Evolutionary conservation across 2,329 filamentous ascomycete genomes (phyloP).

Genomic region (Trichoderma cornu-damae): DNA sequence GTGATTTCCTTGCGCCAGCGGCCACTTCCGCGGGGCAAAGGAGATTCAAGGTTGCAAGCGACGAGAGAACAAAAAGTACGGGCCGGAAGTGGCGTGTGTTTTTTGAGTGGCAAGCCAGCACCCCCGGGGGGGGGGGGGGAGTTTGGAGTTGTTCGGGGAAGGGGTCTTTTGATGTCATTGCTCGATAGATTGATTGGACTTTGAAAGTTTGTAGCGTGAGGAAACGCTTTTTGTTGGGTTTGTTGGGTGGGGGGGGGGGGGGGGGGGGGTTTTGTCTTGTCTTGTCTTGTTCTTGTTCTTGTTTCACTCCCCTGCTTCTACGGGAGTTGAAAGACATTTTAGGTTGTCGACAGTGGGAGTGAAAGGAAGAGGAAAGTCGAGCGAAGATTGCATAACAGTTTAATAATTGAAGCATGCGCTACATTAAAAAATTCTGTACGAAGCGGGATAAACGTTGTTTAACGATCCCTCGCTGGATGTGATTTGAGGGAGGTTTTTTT

Average conservation of each 20-base stretch:
- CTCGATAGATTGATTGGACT: conserved; percentile 1
- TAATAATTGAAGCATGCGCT: conserved; percentile 22
- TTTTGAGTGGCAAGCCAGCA: not conserved
- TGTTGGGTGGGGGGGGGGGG: no score
- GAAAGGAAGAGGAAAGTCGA: not conserved
- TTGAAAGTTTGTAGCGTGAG: conserved; percentile 6
- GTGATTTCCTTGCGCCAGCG: not conserved
- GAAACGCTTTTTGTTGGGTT: not conserved
- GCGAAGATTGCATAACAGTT: conserved; percentile 3
- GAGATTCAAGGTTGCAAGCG: not conserved
- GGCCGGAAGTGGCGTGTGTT: not conserved
- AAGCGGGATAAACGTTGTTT: not conserved
- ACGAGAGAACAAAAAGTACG: not conserved
- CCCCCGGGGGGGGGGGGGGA: no score
- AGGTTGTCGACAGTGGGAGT: not conserved
- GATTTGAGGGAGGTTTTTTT: not conserved
- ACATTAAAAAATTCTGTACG: not conserved
- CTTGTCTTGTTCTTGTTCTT: no score
- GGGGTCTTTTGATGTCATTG: conserved; percentile 1
- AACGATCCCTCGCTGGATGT: not conserved
- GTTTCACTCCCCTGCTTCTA: no score
- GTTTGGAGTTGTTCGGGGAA: conserved; percentile 1
- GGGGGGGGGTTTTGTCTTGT: not conserved
- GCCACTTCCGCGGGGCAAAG: not conserved
- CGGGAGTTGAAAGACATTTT: not conserved